Percentiles rank a stretch among this genome's conserved stretches.
Evolutionary conservation across 1,284 basidiomycete species (phyloP).

Genomic region (Ceratobasidium sp.): DNA sequence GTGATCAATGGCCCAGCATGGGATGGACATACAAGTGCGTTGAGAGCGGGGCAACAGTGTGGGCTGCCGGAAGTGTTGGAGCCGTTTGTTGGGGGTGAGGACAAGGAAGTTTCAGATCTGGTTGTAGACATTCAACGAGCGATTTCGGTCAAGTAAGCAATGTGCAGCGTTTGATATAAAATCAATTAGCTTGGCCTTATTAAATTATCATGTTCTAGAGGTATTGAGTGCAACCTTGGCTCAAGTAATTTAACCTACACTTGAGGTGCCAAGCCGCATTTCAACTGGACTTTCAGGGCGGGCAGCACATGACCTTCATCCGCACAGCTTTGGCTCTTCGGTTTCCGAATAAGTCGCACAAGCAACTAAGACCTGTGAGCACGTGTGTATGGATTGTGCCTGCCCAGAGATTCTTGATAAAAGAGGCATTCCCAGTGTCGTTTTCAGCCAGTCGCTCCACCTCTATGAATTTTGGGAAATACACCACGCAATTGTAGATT

Average conservation of each 20-base stretch:
- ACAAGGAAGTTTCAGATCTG: not conserved
- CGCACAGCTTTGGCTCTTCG: not conserved
- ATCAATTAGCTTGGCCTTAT: too few species aligned
- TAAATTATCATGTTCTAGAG: too few species aligned
- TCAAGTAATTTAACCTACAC: too few species aligned
- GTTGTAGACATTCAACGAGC: not conserved
- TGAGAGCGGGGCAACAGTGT: not conserved
- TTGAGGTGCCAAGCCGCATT: not conserved
- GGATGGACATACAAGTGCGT: constrained; percentile 4
- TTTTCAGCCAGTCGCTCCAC: not conserved
- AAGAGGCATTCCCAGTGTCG: not conserved
- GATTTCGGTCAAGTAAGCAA: not conserved
- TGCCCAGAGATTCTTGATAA: not conserved
- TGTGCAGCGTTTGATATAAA: too few species aligned
- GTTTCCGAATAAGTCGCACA: too few species aligned
- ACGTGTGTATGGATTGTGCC: not conserved
- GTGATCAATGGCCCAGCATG: constrained; percentile 22
- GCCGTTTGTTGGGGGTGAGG: constrained; percentile 13
- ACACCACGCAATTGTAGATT: not conserved
- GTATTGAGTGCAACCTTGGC: too few species aligned
- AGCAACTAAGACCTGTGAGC: constrained; percentile 56
- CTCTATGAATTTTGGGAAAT: not conserved
- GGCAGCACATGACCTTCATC: too few species aligned
- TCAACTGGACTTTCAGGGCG: not conserved
- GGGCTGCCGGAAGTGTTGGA: constrained; percentile 17